Evolutionary conservation across 345 rosid species (phyloP).

Genomic region (Psidium guajava): DNA sequence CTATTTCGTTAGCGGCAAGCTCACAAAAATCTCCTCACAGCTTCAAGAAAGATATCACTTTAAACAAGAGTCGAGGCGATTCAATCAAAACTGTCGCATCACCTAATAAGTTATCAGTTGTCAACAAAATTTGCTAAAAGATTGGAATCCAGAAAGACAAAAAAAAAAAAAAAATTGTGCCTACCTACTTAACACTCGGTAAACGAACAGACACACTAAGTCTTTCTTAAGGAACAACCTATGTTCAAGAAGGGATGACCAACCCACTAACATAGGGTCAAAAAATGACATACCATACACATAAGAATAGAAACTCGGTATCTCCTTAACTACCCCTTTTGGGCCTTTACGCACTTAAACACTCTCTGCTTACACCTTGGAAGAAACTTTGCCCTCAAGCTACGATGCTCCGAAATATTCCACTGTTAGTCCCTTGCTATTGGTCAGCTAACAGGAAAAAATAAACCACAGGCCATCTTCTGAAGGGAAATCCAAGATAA

Average conservation of each 20-base stretch:
- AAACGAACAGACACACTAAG: not conserved
- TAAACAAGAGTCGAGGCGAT: not conserved
- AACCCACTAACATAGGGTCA: not conserved
- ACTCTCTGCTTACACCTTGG: not conserved
- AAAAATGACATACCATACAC: not conserved
- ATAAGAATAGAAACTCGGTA: not conserved
- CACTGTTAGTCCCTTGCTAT: not conserved
- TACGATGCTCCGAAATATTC: not conserved
- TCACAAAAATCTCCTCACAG: not conserved
- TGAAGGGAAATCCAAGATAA: not conserved
- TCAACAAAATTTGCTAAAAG: not conserved
- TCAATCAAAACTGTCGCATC: not conserved
- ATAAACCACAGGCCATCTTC: not conserved
- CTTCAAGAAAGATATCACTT: not conserved
- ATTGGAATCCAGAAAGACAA: not conserved
- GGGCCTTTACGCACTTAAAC: not conserved
- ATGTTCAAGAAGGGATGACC: not conserved
- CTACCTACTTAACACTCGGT: not conserved
- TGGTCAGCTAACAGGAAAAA: not conserved
- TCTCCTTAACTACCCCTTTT: not conserved
- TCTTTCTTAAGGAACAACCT: not conserved
- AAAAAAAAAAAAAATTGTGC: not conserved
- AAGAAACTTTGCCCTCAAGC: not conserved
- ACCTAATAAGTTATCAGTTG: not conserved
- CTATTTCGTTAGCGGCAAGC: not conserved